Percentiles rank a stretch among this genome's conserved stretches.
phyloP scores from a whole-genome alignment of 2,329 filamentous ascomycete genomes.

The Grosmannia serpens region DNA sequence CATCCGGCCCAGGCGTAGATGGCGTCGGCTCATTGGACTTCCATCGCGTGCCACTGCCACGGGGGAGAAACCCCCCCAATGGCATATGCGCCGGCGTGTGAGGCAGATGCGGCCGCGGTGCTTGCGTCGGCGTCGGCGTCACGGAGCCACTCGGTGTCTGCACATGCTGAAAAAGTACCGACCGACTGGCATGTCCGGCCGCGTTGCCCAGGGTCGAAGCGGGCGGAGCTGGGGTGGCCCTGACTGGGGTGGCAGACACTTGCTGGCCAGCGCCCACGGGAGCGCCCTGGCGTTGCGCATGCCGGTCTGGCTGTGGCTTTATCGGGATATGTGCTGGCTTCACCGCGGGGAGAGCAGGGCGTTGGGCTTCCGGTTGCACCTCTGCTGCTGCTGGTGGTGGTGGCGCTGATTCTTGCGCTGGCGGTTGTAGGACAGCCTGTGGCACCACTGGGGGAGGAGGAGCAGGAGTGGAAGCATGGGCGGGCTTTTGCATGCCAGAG shows the following conservation, averaged over 20 bases:
- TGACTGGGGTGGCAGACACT: not conserved
- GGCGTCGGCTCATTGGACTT: slow-evolving; percentile 39
- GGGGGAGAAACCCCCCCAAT: slow-evolving; percentile 7
- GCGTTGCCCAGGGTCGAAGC: not conserved
- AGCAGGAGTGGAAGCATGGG: not conserved
- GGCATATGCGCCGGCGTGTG: slow-evolving; percentile 6
- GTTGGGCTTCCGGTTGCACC: slow-evolving; percentile 4
- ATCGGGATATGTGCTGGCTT: not conserved
- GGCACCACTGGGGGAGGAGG: not conserved
- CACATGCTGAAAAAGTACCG: slow-evolving; percentile 6
- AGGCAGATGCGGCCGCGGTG: slow-evolving; percentile 4
- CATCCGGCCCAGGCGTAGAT: slow-evolving; percentile 37
- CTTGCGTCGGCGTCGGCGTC: slow-evolving; percentile 8
- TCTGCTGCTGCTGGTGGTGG: not conserved
- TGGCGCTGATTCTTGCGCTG: not conserved
- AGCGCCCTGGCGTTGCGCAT: not conserved
- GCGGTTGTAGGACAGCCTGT: not conserved
- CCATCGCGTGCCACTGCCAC: slow-evolving; percentile 45
- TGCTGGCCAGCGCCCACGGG: too few relatives aligned
- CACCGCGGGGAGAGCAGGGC: not conserved
- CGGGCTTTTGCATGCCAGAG: not conserved
- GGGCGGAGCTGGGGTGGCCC: not conserved
- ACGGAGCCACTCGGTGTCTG: not conserved
- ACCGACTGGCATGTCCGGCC: not conserved
- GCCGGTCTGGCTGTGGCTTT: not conserved